Conservation (phyloP, 305 asterid genomes). For the Vinca major region DNA sequence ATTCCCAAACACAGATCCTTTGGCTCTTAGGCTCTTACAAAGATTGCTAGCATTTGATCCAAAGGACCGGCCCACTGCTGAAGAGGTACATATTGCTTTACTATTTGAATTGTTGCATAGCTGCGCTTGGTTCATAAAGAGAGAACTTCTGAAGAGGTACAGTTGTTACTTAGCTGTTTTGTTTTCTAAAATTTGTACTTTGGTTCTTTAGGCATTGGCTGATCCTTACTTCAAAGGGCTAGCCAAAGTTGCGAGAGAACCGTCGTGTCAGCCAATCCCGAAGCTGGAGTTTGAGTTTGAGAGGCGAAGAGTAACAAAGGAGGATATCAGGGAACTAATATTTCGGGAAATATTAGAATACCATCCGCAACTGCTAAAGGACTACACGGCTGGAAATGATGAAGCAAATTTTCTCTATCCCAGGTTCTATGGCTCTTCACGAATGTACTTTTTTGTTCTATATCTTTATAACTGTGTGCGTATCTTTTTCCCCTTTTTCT, state of each 20-base stretch:
- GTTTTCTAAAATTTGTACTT: not conserved
- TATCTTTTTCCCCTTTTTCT: not conserved
- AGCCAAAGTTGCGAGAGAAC: slow-evolving; percentile 41
- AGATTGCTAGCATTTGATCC: slow-evolving; percentile 47
- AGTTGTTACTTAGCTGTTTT: not conserved
- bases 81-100: slow-evolving; percentile 28
- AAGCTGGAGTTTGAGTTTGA: slow-evolving; percentile 51
- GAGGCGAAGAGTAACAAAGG: slow-evolving; percentile 41
- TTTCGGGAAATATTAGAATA: slow-evolving; percentile 43
- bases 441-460: not conserved
- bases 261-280: slow-evolving; percentile 42
- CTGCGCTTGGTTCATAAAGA: slow-evolving; percentile 3
- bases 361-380: slow-evolving; percentile 47
- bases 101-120: not conserved
- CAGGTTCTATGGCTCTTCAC: slow-evolving; percentile 24
- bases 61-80: slow-evolving; percentile 48
- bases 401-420: slow-evolving; percentile 38
- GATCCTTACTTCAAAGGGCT: slow-evolving; percentile 47
- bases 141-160: slow-evolving; percentile 46
- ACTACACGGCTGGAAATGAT: slow-evolving; percentile 36
- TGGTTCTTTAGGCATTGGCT: slow-evolving; percentile 30
- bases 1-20: slow-evolving; percentile 33
- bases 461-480: not conserved
- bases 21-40: slow-evolving; percentile 33
- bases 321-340: slow-evolving; percentile 39